These are phyloP conservation scores for Picea sitchensis DNA, from an alignment of 75 land plant genomes.

Conservation along the genomic window DNA sequence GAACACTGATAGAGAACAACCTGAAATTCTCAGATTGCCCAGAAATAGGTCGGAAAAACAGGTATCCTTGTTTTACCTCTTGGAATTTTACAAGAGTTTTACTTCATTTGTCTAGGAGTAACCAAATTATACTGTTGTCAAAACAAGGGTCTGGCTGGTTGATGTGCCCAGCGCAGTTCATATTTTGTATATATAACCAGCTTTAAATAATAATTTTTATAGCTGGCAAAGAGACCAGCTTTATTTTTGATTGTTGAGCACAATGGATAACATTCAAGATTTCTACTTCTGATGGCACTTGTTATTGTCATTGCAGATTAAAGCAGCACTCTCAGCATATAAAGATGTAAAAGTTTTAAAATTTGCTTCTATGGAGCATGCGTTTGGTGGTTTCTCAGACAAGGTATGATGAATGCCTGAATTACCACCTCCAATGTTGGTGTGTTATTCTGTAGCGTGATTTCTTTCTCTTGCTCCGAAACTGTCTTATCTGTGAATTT, in stretches of 20 bases:
- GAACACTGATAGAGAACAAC: conserved; percentile 15
- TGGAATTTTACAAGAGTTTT: not conserved
- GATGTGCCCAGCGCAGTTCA: not conserved
- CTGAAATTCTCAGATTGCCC: conserved; percentile 49
- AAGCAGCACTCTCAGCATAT: conserved; percentile 41
- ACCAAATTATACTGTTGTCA: not conserved
- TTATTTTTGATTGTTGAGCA: not conserved
- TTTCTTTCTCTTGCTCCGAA: not conserved
- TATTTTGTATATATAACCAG: not conserved
- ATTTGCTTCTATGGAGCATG: conserved; percentile 75
- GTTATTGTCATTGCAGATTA: conserved; percentile 45
- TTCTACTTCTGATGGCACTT: not conserved
- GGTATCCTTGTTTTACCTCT: conserved; percentile 28
- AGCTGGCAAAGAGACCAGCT: not conserved
- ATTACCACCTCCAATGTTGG: not conserved
- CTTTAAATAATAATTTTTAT: not conserved
- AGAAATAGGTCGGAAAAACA: conserved; percentile 60
- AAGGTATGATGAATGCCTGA: conserved; percentile 39
- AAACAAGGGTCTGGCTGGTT: not conserved
- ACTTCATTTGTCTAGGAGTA: conserved; percentile 1
- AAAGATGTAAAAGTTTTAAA: conserved; percentile 76
- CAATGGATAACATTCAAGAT: not conserved
- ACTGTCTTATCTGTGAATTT: not conserved
- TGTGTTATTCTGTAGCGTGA: not conserved
- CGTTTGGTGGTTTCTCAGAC: conserved; percentile 72